Base-by-base conservation (phyloP, 164 flowering plant species). In the Umbilicus rupestris region DNA sequence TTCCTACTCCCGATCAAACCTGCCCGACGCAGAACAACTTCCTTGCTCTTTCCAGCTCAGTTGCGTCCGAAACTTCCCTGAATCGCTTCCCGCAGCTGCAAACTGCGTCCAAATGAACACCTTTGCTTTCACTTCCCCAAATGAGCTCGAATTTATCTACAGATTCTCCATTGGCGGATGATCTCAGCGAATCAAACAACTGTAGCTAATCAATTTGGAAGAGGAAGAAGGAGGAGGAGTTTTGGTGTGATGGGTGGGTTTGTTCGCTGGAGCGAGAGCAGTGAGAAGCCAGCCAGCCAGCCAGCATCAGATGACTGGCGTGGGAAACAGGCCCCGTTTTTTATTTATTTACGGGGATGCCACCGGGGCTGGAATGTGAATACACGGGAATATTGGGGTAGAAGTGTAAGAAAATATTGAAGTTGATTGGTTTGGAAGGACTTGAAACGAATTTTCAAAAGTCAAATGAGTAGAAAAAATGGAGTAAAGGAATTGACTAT, bases 341-440 rank as follows among this genome's bases (percentile, higher is more conserved):
- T 16, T 31, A 8, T 2, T 52, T 52, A 24, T 26, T 52, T 52
- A 52, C 59, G 31, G 12, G 59, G 4, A 7, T 52, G 59, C 59
- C 59, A 24, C 16, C 3, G 55, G 1, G 16, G 30, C 10, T 26
- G 16, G 31, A 52, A 14, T 52, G 31, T 52, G 11, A 52, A 52
- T 52, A 52, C 24, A 11, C 24, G 4, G 30, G 24, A 22, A 26
- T 52, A 2, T 20, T 7, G 24, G 58, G 58, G 58, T 52, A 2
- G 29, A 50, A 6, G 1, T 8, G 19, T 55, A 19, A 26, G 33
- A 16, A 26, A 22, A 16, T 55, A 5, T 35, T 55, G 33, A 28
- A 55, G 19, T 28, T 55, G 60, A 28, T 28, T 19, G 33, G 33
- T 28, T 55, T 55, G 60, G 60, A 55, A 55, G 60, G 60, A 55